These are phyloP conservation scores for Butyriboletus pseudospeciosus DNA, from an alignment of 1,284 basidiomycete species.

Conservation along the genomic window DNA sequence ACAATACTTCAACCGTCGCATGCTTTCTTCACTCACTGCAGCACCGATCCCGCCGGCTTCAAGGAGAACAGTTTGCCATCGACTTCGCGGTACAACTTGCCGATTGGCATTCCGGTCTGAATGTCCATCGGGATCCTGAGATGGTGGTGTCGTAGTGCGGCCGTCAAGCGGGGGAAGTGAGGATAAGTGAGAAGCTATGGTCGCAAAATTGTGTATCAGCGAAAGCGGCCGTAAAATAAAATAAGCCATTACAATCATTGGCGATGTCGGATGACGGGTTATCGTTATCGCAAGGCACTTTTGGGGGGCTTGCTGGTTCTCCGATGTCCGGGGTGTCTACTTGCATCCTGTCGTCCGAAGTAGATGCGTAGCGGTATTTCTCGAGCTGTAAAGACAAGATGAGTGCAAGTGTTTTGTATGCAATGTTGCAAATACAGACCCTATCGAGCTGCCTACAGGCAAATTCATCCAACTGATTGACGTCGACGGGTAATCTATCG, in stretches of 20 bases:
- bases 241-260: slow-evolving; percentile 6
- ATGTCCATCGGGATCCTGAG: slow-evolving; percentile 12
- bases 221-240: slow-evolving; percentile 1
- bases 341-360: slow-evolving; percentile 27
- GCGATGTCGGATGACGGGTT: slow-evolving; percentile 6
- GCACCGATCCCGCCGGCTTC: slow-evolving; percentile 89
- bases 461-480: slow-evolving; percentile 80
- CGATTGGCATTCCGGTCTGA: slow-evolving; percentile 31
- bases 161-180: slow-evolving; percentile 7
- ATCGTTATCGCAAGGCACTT: neutral
- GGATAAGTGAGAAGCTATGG: neutral
- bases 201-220: slow-evolving; percentile 5
- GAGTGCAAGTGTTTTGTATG: neutral
- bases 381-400: slow-evolving; percentile 42
- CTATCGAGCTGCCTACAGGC: slow-evolving; percentile 81
- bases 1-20: slow-evolving; percentile 83
- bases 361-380: slow-evolving; percentile 45
- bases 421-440: slow-evolving; percentile 40
- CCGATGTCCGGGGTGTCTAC: slow-evolving; percentile 18
- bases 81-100: slow-evolving; percentile 58
- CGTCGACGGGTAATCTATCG: slow-evolving; percentile 67
- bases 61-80: slow-evolving; percentile 80
- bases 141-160: slow-evolving; percentile 20
- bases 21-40: slow-evolving; percentile 85
- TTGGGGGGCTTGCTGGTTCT: neutral